Evolutionary conservation across 352 stramenopile genomes (phyloP).

Genomic region (Phytophthora sp.): DNA sequence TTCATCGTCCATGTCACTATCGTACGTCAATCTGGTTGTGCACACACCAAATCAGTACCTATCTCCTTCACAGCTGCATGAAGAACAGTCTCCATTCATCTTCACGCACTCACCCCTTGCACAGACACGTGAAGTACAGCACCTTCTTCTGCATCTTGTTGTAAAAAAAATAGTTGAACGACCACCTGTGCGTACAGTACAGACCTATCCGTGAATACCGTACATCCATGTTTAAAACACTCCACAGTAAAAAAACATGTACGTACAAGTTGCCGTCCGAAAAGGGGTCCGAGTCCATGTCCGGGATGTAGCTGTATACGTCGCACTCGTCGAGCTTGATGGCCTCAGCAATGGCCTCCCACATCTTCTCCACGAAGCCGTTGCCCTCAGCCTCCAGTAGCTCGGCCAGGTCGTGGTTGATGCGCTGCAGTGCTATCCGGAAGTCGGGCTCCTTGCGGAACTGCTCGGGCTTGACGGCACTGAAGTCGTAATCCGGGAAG

Average conservation of each 20-base stretch:
- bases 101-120: conserved; percentile 66
- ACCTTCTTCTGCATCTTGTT: conserved; percentile 94
- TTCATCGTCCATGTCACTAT: conserved; percentile 81
- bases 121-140: conserved; percentile 94
- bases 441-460: conserved; percentile 90
- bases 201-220: conserved; percentile 1
- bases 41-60: conserved; percentile 3
- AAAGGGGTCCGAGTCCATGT: conserved; percentile 94
- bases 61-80: too few relatives aligned
- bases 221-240: too few relatives aligned
- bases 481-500: conserved; percentile 95
- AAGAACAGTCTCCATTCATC: background rate
- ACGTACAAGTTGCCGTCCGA: conserved; percentile 88
- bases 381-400: conserved; percentile 97
- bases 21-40: conserved; percentile 53
- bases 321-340: conserved; percentile 91
- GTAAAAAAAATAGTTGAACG: conserved; percentile 97
- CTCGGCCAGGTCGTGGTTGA: conserved; percentile 90
- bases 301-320: conserved; percentile 93
- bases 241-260: conserved; percentile 12
- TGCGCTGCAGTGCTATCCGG: conserved; percentile 83
- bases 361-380: conserved; percentile 99
- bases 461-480: conserved; percentile 86
- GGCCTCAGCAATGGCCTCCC: conserved; percentile 90
- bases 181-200: conserved; percentile 70